Base-by-base conservation (phyloP, 2,329 filamentous ascomycete genomes). In the Colletotrichum filicis region DNA sequence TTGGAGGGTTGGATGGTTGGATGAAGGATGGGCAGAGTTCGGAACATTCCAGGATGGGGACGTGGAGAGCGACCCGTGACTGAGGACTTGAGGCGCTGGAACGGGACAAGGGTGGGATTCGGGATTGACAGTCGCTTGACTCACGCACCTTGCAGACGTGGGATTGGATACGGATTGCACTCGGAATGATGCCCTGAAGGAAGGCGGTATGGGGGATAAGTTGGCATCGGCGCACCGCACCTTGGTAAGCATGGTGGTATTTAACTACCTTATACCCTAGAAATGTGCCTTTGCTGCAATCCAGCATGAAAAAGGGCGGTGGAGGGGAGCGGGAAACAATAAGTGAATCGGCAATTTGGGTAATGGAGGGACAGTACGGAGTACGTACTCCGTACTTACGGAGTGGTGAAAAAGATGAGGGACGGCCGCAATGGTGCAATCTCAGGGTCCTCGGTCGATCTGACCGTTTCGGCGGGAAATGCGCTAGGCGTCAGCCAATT, bases 391-490 rank as follows among this genome's bases (percentile, higher is more conserved):
- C 2, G 30, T 32, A 32, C 30, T 32, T 11, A 32, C 9, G 30
- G 30, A 2, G 32, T 5, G 12, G 32, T 35, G 42, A 22, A 22
- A 4, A 22, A 49, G 42, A 49, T n/a, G 19, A 49, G 19, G 19
- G 42, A 22, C 42, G 16, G 53, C 32, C n/a, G 60, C 28, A 24
- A 70, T 65, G 42, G 67, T 65, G 66, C 16, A 73, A 70, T 70
- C 70, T 66, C 70, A 73, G 70, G 70, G 70, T 70, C 70, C 56
- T 70, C 55, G 46, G 60, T 35, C 60, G 42, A 32, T 66, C 70
- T 66, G 66, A 65, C 66, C 66, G 70, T 70, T 72, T 69, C 12
- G 65, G 37, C 65, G 37, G 49, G 32, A 69, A 71, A n/a, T 35
- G 69, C 68, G 68, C 64, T 68, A 68, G n/a, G 35, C 22, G 22